Conservation (phyloP, 805 yeast species). For the Candida ascalaphidarum region DNA sequence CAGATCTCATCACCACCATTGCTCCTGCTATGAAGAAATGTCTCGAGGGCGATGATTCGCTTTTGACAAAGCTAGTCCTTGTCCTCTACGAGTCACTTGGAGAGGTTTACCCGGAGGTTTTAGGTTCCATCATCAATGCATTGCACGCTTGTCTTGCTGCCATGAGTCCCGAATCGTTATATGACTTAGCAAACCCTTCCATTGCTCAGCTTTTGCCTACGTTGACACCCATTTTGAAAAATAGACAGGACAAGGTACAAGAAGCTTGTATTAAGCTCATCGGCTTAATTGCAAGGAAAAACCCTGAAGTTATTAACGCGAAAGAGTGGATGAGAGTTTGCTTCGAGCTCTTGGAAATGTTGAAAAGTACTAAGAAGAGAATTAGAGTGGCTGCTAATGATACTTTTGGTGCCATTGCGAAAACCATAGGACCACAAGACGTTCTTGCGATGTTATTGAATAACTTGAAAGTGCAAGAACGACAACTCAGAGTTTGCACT, state of each 20-base stretch:
- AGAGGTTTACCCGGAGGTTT: constrained; percentile 88
- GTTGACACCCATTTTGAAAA: constrained; percentile 82
- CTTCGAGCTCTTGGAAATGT: constrained; percentile 81
- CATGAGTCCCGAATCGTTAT: constrained; percentile 51
- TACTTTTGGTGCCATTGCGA: constrained; percentile 86
- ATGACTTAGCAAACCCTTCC: constrained; percentile 54
- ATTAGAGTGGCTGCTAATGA: constrained; percentile 80
- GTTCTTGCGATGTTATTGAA: constrained; percentile 77
- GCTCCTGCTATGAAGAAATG: constrained; percentile 63
- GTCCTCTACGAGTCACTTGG: constrained; percentile 87
- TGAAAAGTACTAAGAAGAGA: constrained; percentile 69
- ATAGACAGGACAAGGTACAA: constrained; percentile 86
- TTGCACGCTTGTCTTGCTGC: constrained; percentile 52
- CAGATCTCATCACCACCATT: constrained; percentile 60
- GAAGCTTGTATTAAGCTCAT: constrained; percentile 71
- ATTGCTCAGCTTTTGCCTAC: constrained; percentile 77
- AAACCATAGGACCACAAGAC: constrained; percentile 93
- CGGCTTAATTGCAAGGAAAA: constrained; percentile 73
- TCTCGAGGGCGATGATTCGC: constrained; percentile 42
- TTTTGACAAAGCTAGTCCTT: constrained; percentile 60
- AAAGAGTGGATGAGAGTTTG: constrained; percentile 97
- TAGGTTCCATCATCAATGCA: constrained; percentile 78
- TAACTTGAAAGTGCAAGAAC: constrained; percentile 85
- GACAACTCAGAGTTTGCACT: constrained; percentile 93
- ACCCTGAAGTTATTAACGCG: constrained; percentile 77